These are phyloP conservation scores for Hygrocybe coccinea DNA, from an alignment of 768 basidiomycete genomes.

Conservation along the genomic window DNA sequence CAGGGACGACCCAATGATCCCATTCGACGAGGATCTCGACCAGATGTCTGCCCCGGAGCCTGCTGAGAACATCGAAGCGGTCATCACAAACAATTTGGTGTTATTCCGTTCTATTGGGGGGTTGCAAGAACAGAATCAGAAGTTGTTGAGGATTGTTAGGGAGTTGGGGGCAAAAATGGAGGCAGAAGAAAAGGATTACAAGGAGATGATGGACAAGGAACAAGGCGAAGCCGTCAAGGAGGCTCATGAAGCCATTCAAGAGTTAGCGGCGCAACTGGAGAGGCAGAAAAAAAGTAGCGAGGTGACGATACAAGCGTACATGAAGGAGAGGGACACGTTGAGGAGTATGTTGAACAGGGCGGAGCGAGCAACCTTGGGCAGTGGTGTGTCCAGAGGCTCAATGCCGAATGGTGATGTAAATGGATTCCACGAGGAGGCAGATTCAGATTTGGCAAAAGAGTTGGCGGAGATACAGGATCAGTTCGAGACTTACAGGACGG, in stretches of 20 bases:
- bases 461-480: conserved; percentile 70
- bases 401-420: conserved; percentile 14
- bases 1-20: conserved; percentile 79
- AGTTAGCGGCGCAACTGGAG: conserved; percentile 73
- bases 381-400: conserved; percentile 11
- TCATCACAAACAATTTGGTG: conserved; percentile 87
- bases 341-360: conserved; percentile 65
- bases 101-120: conserved; percentile 74
- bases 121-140: conserved; percentile 91
- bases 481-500: conserved; percentile 73
- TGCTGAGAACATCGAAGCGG: conserved; percentile 59
- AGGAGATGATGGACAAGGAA: conserved; percentile 63
- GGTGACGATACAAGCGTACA: conserved; percentile 68
- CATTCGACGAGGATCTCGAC: conserved; percentile 59
- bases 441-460: conserved; percentile 48
- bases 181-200: conserved; percentile 72
- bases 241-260: conserved; percentile 82
- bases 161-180: conserved; percentile 85
- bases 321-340: conserved; percentile 85
- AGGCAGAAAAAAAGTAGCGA: conserved; percentile 68
- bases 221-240: conserved; percentile 78
- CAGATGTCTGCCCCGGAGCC: conserved; percentile 32
- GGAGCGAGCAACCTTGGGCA: conserved; percentile 28
- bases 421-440: conserved; percentile 6
- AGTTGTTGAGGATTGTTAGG: conserved; percentile 75